A percentile compares a stretch with the other conserved stretches of the same genome.
Conservation (phyloP, 2,329 filamentous ascomycete species). For the Fusarium sp. region DNA sequence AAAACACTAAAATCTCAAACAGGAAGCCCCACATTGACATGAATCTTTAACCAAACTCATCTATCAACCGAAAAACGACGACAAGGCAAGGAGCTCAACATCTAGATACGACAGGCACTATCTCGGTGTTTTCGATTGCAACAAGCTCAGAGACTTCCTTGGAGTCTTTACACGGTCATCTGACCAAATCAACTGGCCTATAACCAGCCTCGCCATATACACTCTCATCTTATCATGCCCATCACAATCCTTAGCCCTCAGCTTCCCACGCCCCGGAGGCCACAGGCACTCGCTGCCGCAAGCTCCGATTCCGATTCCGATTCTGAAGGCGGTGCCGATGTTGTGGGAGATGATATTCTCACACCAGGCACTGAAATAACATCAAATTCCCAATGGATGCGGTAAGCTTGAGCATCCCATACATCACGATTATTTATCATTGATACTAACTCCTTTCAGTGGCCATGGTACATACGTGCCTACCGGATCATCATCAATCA, state of each 20-base stretch:
- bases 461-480: constrained; percentile 92
- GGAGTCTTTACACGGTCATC: not conserved
- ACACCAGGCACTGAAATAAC: constrained; percentile 93
- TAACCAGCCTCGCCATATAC: constrained; percentile 15
- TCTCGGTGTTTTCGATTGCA: not conserved
- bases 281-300: constrained; percentile 34
- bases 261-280: constrained; percentile 48
- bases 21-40: constrained; percentile 47
- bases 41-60: constrained; percentile 45
- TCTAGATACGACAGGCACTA: not conserved
- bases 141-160: not conserved
- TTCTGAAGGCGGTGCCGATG: constrained; percentile 61
- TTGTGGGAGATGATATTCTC: constrained; percentile 72
- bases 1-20: constrained; percentile 49
- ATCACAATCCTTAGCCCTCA: constrained; percentile 63
- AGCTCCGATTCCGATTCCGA: constrained; percentile 60
- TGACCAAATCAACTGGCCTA: constrained; percentile 1
- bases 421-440: constrained; percentile 2
- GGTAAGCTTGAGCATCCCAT: constrained; percentile 58
- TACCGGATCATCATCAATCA: constrained; percentile 74
- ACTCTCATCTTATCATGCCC: constrained; percentile 56
- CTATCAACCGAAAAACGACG: constrained; percentile 17
- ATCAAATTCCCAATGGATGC: constrained; percentile 96
- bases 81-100: constrained; percentile 12
- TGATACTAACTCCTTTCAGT: constrained; percentile 59